Base-by-base conservation (phyloP, 345 rosid genomes). In the Kandelia obovata region DNA sequence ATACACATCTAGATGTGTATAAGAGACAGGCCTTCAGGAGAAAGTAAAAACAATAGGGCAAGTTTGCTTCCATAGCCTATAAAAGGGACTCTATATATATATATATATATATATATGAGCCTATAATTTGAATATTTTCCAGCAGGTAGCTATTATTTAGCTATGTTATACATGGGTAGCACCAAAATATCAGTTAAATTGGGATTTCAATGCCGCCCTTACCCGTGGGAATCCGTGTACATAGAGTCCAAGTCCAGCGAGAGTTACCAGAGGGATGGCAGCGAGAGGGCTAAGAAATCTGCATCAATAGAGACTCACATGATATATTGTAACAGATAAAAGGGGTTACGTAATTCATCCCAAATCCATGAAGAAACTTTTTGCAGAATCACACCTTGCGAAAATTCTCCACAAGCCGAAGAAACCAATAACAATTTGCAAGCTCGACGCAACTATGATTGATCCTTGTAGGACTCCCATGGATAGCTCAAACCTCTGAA, bases 381-480 rank as follows among this genome's bases (percentile, higher is more conserved):
- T 27, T 19, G 16, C 57, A 5, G 61, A 52, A 62, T n/a, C 66
- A 6, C 13, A 88, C 97, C 92, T 85, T 37, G 80, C 75, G 13
- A 89, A 80, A 64, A 91, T 81, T 64, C 97, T 86, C 88, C 96
- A 88, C 65, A 94, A 83, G 35, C 98, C 98, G 5, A 89, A 81
- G 81, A 89, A 89, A 23, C 98, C 98, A 43, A 89, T 61, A 11
- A 85, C 65, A 80, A 85, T 71, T 77, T 85, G 91, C 58, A 53
- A 61, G 58, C 88, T n/a, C 2, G 96, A 84, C 16, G 95, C 95
- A 52, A 91, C 64, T 34, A 91, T 82, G 5, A 89, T 81, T 26
- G 98, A 89, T 72, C 97, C 98, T 83, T 91, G 97, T 43, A 84
- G 67, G 30, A 86, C 85, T 74, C 88, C 81, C 84, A 94, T 87